Percentiles rank a stretch among this genome's conserved stretches.
Conservation (phyloP, 257 asterid genomes). For the Parsonsia alboflavescens region DNA sequence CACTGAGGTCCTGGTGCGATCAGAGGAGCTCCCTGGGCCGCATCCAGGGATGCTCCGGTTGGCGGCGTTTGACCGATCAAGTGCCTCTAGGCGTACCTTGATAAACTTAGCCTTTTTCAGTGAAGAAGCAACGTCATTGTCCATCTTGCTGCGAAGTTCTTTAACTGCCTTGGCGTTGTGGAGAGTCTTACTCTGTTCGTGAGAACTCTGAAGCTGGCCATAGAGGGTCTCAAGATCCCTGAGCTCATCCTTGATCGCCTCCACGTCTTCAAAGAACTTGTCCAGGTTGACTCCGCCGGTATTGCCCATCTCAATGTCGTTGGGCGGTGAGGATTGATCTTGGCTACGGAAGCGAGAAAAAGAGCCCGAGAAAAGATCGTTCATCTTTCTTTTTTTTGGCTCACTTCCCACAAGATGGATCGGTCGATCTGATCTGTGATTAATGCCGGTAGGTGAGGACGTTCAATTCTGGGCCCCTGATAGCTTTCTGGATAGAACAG, state of each 20-base stretch:
- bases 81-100: conserved; percentile 31
- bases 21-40: conserved; percentile 43
- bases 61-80: conserved; percentile 37
- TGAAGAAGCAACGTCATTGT: conserved; percentile 24
- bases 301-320: conserved; percentile 15
- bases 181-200: conserved; percentile 52
- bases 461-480: background rate
- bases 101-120: conserved; percentile 37
- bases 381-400: conserved; percentile 7
- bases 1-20: conserved; percentile 38
- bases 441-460: background rate
- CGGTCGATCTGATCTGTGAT: conserved; percentile 3
- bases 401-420: background rate
- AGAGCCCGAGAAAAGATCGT: conserved; percentile 21
- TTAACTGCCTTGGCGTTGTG: conserved; percentile 43
- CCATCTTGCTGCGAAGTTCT: conserved; percentile 38
- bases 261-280: conserved; percentile 66
- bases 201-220: conserved; percentile 42
- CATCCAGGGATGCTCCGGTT: conserved; percentile 35
- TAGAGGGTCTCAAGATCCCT: conserved; percentile 49
- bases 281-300: conserved; percentile 42
- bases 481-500: background rate
- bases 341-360: conserved; percentile 12
- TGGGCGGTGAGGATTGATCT: conserved; percentile 14
- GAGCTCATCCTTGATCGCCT: conserved; percentile 60